These are phyloP conservation scores for Fusarium abutilonis DNA, from an alignment of 2,329 filamentous ascomycete genomes.

Conservation along the genomic window DNA sequence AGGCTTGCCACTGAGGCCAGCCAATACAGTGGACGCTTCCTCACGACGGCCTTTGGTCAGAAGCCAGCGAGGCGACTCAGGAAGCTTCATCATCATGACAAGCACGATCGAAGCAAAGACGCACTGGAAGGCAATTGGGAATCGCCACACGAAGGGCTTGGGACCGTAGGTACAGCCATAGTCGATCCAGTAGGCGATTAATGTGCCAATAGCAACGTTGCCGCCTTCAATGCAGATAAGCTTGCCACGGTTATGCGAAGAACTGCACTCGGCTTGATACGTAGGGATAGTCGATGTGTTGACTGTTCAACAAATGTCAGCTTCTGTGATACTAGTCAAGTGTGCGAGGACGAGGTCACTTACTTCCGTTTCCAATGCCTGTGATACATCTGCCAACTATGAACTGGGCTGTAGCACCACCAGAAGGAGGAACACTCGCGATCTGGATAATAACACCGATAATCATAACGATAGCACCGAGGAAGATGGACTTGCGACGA, in stretches of 20 bases:
- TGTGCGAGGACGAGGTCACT: fast-evolving
- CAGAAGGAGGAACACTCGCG: constrained; percentile 50
- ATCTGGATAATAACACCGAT: constrained; percentile 70
- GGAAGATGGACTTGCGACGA: constrained; percentile 63
- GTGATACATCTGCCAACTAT: constrained; percentile 63
- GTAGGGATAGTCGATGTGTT: constrained; percentile 63
- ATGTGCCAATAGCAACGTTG: constrained; percentile 54
- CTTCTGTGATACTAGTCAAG: fast-evolving
- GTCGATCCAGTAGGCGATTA: constrained; percentile 58
- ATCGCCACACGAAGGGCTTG: constrained; percentile 61
- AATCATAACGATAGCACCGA: constrained; percentile 66
- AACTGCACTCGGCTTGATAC: constrained; percentile 65
- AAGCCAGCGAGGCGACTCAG: constrained; percentile 59
- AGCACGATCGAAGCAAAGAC: constrained; percentile 56
- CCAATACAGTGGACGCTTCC: constrained; percentile 48
- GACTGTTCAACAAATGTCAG: constrained; percentile 12
- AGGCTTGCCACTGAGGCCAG: constrained; percentile 48
- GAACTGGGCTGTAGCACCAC: constrained; percentile 56
- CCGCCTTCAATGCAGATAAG: constrained; percentile 62
- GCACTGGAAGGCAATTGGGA: constrained; percentile 59
- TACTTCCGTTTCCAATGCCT: constrained; percentile 61
- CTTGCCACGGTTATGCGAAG: constrained; percentile 62
- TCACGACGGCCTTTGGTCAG: constrained; percentile 58
- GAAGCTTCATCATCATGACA: constrained; percentile 55
- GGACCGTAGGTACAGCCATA: constrained; percentile 56